Evolutionary conservation across 768 basidiomycete genomes (phyloP).

Genomic region (Lactarius deliciosus): DNA sequence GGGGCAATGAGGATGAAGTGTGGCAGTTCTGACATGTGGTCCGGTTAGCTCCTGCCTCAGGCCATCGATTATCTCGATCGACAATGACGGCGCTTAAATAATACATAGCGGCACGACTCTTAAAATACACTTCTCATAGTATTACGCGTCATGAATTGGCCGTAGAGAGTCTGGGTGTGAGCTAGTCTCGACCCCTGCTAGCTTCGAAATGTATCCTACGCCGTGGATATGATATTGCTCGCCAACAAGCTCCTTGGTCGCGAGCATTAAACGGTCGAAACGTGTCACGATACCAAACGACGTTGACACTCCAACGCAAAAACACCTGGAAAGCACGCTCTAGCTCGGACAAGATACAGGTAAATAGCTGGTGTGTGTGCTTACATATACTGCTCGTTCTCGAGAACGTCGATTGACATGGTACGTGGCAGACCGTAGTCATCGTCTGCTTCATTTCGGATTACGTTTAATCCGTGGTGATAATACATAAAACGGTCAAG

Average conservation of each 20-base stretch:
- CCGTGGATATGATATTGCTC: constrained; percentile 87
- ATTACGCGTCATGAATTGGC: constrained; percentile 22
- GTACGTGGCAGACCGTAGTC: constrained; percentile 71
- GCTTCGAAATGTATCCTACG: constrained; percentile 41
- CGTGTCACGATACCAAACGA: constrained; percentile 67
- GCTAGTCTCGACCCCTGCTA: constrained; percentile 35
- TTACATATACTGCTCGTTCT: constrained; percentile 77
- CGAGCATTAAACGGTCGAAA: constrained; percentile 75
- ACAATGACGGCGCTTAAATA: neutral
- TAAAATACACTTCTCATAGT: neutral
- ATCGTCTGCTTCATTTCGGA: constrained; percentile 69
- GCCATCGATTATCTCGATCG: neutral
- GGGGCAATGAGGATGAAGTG: constrained; percentile 20
- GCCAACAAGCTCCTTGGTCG: constrained; percentile 82
- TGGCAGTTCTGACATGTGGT: constrained; percentile 7
- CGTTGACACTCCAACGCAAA: constrained; percentile 72
- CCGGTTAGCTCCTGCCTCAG: neutral
- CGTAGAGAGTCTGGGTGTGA: constrained; percentile 36
- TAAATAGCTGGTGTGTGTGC: constrained; percentile 34
- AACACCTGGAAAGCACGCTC: constrained; percentile 44
- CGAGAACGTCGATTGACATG: constrained; percentile 69
- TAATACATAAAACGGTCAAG: constrained; percentile 47
- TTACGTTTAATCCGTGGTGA: constrained; percentile 62
- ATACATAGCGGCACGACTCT: neutral
- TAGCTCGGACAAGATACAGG: neutral